Conservation (phyloP, 768 basidiomycete genomes). For the Rhizopogon vinicolor region DNA sequence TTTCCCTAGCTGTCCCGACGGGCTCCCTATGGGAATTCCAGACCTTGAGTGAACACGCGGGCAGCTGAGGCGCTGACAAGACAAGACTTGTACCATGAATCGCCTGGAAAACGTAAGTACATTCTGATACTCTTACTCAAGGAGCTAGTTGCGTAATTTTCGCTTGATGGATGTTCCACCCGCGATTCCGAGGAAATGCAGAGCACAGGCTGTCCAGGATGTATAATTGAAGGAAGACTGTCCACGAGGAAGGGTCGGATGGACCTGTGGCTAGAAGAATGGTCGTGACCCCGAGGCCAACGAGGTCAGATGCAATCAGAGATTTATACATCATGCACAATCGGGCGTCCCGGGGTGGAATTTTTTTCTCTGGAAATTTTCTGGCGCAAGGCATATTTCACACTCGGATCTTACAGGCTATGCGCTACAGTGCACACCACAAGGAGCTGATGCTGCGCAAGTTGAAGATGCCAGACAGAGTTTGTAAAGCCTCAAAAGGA, state of each 20-base stretch:
- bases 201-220: conserved; percentile 93
- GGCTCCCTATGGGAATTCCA: conserved; percentile 89
- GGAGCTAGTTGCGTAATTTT: conserved; percentile 87
- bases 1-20: conserved; percentile 70
- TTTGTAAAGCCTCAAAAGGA: conserved; percentile 39
- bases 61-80: conserved; percentile 71
- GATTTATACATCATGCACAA: conserved; percentile 89
- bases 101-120: conserved; percentile 49
- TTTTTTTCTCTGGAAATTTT: not conserved
- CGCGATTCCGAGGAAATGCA: conserved; percentile 91
- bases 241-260: conserved; percentile 91
- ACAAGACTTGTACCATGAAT: conserved; percentile 71
- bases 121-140: conserved; percentile 88
- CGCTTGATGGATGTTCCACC: conserved; percentile 69
- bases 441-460: conserved; percentile 81
- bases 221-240: conserved; percentile 81
- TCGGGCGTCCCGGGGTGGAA: conserved; percentile 79
- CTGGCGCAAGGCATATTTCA: not conserved
- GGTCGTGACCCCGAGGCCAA: conserved; percentile 85
- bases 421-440: conserved; percentile 78
- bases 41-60: conserved; percentile 64
- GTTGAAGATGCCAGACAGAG: conserved; percentile 83
- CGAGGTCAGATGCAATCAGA: conserved; percentile 69
- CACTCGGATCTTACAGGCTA: conserved; percentile 49
- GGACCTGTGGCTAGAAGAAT: conserved; percentile 68